phyloP scores from a whole-genome alignment of 31 red algal species.

The Odonthalia washingtoniensis region DNA sequence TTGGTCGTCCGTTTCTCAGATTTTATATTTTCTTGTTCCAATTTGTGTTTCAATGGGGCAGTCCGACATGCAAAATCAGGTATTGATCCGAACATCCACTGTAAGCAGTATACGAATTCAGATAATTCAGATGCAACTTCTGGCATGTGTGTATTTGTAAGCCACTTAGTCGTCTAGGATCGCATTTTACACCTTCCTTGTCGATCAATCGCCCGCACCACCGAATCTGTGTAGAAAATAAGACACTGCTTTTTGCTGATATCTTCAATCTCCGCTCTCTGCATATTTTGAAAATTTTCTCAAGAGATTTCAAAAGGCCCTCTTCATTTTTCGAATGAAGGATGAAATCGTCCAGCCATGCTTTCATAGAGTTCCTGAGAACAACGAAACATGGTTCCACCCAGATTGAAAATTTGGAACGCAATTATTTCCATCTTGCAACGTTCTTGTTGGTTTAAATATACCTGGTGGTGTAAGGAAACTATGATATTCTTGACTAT shows the following conservation, averaged over 20 bases:
- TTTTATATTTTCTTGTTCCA: no score
- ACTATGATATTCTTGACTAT: neutral
- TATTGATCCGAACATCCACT: no score
- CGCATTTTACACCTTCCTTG: neutral
- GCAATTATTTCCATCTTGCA: no score
- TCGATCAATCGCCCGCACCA: slow-evolving; percentile 18
- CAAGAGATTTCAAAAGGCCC: neutral
- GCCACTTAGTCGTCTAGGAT: neutral
- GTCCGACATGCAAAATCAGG: no score
- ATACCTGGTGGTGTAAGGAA: no score
- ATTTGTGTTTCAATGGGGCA: no score
- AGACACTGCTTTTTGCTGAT: neutral
- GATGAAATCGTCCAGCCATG: slow-evolving; percentile 35
- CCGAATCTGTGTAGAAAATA: neutral
- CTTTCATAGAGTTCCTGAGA: slow-evolving; percentile 3
- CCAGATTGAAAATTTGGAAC: neutral
- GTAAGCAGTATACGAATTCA: slow-evolving; percentile 34
- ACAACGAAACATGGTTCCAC: no score
- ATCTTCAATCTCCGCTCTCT: slow-evolving; percentile 22
- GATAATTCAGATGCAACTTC: slow-evolving; percentile 13
- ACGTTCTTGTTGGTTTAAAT: no score
- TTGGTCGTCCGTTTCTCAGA: no score
- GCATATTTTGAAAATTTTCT: slow-evolving; percentile 38
- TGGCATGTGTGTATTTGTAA: neutral
- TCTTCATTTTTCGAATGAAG: slow-evolving; percentile 12